These are phyloP conservation scores for Rheum nobile DNA, from an alignment of 148 eudicot genomes.

Conservation along the genomic window DNA sequence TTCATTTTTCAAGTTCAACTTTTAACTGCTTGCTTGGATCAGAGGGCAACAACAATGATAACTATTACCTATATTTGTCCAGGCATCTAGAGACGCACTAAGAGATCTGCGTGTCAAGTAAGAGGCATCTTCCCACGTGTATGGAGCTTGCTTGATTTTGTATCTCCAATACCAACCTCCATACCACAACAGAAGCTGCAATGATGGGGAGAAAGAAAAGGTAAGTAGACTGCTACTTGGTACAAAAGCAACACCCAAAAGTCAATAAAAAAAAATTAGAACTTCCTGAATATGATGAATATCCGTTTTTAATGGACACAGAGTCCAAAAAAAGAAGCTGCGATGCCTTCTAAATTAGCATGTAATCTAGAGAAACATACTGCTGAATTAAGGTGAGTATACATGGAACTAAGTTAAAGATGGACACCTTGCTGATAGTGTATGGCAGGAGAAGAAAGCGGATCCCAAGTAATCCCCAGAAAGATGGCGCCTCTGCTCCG, in stretches of 20 bases:
- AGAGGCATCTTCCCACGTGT: constrained; percentile 89
- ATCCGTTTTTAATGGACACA: neutral
- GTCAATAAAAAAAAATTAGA: neutral
- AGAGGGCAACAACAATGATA: too few relatives aligned
- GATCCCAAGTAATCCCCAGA: constrained; percentile 70
- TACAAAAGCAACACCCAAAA: neutral
- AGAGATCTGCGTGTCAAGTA: constrained; percentile 69
- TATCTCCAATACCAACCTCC: constrained; percentile 87
- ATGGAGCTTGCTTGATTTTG: constrained; percentile 52
- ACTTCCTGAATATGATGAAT: neutral
- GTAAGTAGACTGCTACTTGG: neutral
- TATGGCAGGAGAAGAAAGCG: constrained; percentile 78
- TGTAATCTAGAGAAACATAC: neutral
- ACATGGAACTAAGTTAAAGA: neutral
- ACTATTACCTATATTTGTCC: constrained; percentile 57
- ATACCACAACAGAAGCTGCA: constrained; percentile 74
- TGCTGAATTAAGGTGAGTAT: neutral
- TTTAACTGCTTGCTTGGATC: neutral
- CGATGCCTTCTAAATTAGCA: neutral
- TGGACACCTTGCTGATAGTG: constrained; percentile 58
- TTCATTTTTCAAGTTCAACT: neutral
- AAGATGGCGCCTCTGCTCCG: constrained; percentile 88
- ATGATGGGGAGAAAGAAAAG: constrained; percentile 7
- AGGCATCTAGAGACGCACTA: constrained; percentile 46
- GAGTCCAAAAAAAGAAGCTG: neutral